Evolutionary conservation across 1,284 basidiomycete genomes (phyloP).

Genomic region (Irpex rosettiformis): DNA sequence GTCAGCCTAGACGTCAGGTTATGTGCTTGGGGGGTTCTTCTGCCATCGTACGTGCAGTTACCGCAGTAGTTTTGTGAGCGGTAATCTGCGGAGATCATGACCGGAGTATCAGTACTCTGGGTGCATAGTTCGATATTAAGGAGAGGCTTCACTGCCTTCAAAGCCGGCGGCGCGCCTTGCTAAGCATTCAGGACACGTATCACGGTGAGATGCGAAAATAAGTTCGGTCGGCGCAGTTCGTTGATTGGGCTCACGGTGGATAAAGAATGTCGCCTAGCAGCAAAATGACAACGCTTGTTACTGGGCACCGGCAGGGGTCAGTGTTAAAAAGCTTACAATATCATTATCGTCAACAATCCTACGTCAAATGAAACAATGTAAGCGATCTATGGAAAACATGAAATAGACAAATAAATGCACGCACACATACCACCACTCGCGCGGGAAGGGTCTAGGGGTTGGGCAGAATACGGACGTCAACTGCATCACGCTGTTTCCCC

Average conservation of each 20-base stretch:
- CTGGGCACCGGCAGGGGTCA: too few species aligned
- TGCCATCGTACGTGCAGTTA: not conserved
- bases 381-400: not conserved
- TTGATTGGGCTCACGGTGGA: not conserved
- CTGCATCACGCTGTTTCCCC: not conserved
- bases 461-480: not conserved
- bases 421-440: constrained; percentile 1
- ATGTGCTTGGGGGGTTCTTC: too few species aligned
- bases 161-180: not conserved
- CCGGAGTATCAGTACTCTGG: not conserved
- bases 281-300: too few species aligned
- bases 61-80: not conserved
- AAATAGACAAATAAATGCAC: not conserved
- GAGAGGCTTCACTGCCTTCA: not conserved
- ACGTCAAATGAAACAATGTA: not conserved
- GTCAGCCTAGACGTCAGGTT: too few species aligned
- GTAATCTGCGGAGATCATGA: not conserved
- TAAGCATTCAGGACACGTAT: too few species aligned
- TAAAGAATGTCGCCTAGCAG: not conserved
- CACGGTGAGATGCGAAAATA: too few species aligned
- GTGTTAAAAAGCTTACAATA: not conserved
- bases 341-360: not conserved
- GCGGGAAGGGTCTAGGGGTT: not conserved
- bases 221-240: not conserved
- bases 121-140: not conserved